phyloP scores from a whole-genome alignment of 805 yeast species.

The Yarrowia divulgata region DNA sequence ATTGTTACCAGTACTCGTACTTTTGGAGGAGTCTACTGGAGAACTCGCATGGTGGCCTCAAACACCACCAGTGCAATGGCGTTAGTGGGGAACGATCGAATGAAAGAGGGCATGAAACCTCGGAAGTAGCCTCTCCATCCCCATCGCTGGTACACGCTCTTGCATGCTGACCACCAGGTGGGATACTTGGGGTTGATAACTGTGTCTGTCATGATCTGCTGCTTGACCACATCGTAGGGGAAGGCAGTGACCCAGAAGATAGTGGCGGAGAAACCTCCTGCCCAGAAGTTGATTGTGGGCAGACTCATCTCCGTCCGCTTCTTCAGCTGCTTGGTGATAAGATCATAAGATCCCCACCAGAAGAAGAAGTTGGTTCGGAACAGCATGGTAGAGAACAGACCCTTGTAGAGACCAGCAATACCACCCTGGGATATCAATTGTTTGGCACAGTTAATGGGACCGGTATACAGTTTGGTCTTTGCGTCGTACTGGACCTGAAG shows the following conservation, averaged over 20 bases:
- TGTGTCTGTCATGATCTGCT: constrained; percentile 80
- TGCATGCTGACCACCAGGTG: constrained; percentile 75
- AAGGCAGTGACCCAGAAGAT: constrained; percentile 89
- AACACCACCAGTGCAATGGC: constrained; percentile 92
- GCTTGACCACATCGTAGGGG: constrained; percentile 88
- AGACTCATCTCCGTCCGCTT: constrained; percentile 68
- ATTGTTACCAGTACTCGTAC: neutral
- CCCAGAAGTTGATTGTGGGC: constrained; percentile 84
- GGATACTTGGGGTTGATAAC: constrained; percentile 74
- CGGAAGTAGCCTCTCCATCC: constrained; percentile 77
- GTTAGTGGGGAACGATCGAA: constrained; percentile 88
- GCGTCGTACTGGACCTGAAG: constrained; percentile 90
- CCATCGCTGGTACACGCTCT: constrained; percentile 62
- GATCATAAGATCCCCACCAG: constrained; percentile 94
- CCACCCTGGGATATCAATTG: constrained; percentile 60
- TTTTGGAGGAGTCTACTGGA: constrained; percentile 33
- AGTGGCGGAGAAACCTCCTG: constrained; percentile 84
- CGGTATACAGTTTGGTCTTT: constrained; percentile 66
- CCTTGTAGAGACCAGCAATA: constrained; percentile 74
- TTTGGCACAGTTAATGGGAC: constrained; percentile 76
- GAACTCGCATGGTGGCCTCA: constrained; percentile 75
- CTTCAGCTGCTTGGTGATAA: constrained; percentile 73
- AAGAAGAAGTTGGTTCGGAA: constrained; percentile 86
- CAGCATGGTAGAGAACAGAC: constrained; percentile 83
- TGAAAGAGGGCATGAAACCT: constrained; percentile 80